Evolutionary conservation across 2,329 filamentous ascomycete species (phyloP), one percentile per base, ranked within the genome.

Genomic region (Xylariaceae sp.): DNA sequence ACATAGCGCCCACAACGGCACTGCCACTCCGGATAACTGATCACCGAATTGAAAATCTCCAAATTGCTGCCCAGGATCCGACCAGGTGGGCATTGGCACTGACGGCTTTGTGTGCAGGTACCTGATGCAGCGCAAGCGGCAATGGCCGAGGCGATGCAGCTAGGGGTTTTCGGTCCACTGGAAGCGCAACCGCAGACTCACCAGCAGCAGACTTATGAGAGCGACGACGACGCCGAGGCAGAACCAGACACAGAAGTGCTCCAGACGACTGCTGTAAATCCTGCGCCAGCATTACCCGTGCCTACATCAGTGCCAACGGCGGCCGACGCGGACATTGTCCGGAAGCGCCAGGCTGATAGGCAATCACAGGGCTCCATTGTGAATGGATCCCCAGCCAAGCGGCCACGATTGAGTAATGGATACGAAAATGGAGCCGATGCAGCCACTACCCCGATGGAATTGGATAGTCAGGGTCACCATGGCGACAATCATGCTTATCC

Each of bases 351-450:
- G 68, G 71, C 75, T 63, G 77, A 80, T 68, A 72, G 68, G 60
- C 71, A 74, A 62, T 77, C 77, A 58, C 75, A 78, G 63, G 75
- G 76, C 64, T 72, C 73, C 57, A 70, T 79, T 68, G 73, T 77
- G 66, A 82, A 83, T 74, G 83, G 80, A 56, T 85, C 82, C 58
- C 80, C 82, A 55, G 74, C 77, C 64, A 87, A 87, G 75, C 79
- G 82, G 68, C 78, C 77, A 66, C 79, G 81, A 69, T 77, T 87
- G 68, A 84, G 79, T 75, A 86, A 86, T 76, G 83, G 83, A 70
- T 82, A 80, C 73, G 83, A 84, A 69, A 82, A 82, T 71, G 77
- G 77, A 67, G 71, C 74, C 68, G 81, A 78, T 71, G 76, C 79
- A 68, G 77, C 79, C 68, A 75, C 78, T 49, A 82, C 80, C 63